Evolutionary conservation across 495 filamentous ascomycete genomes (phyloP), one percentile per base, ranked within the genome.

Genomic region (Xylaria venustula): DNA sequence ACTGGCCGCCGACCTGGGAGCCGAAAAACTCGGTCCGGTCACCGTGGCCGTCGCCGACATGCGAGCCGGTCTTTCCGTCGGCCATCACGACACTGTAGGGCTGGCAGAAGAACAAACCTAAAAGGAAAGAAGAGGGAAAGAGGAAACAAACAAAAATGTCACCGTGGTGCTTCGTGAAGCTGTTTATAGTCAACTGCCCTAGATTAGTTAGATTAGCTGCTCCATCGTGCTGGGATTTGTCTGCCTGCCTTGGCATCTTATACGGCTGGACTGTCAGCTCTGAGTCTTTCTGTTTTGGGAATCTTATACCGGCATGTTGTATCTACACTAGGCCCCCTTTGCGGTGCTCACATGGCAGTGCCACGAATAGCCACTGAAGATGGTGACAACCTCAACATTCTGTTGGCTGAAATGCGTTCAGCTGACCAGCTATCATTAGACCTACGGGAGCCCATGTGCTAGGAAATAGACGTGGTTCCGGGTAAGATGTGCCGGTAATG

Each of bases 1-100:
- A 69, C 56, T 72, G 65, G 53, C 75, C 76, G n/a, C 81, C 81
- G 41, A 82, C 70, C 61, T 84, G 81, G 1, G 81, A 84, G 59
- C 75, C 75, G 65, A 79, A 78, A 70, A 83, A 83, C 40, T 75
- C 67, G 34, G 71, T 75, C 37, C 50, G 68, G 32, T 66, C 60
- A 56, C 61, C 67, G 41, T 42, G 46, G 46, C 40, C 58, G 42
- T 40, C 25, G 54, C 7, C 25, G 17, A n/a, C n/a, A n/a, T 11
- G 28, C 9, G 22, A 20, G 56, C 15, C 12, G 30, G 5, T 40
- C 7, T 34, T 22, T 20, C 20, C n/a, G n/a, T 19, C 11, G 9
- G 15, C 25, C 49, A 54, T 48, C 17, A 34, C 42, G 49, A 17
- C 7, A 28, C n/a, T n/a, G n/a, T n/a, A n/a, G 36, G 14, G 30